Base-by-base conservation (phyloP, 2,329 filamentous ascomycete species). In the Mariannaea sp. region DNA sequence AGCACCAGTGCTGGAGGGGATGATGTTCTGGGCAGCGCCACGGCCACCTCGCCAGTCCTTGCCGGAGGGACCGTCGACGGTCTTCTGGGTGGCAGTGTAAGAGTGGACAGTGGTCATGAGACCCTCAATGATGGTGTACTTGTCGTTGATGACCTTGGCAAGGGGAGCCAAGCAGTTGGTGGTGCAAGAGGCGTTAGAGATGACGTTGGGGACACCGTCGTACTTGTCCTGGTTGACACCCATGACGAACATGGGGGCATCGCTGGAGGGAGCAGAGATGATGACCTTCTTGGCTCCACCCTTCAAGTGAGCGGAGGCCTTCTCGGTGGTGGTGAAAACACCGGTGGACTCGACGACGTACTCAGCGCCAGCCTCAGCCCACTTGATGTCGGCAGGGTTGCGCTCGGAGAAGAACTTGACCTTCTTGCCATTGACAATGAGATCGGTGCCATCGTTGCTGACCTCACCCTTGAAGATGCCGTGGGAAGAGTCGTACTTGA, bases 11-110 rank as follows among this genome's bases (percentile, higher is more conserved):
- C 90, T 96, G 83, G 87, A 91, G 79, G 94, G 94, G 74, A 99
- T 97, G 85, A 97, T 97, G 89, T 99, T 97, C 85, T 96, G 90
- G 73, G 94, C 94, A 80, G 94, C 94, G 70, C 90, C 92, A 82
- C 94, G 94, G 78, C 94, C 94, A 86, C 94, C 94, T 81, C 93
- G 89, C 93, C 93, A 99, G 84, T 97, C 94, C 90, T 99, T 99
- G 78, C 81, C 83, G 65, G 94, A 97, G 73, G 94, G 94, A 75
- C 92, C 94, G 73, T 99, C 94, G 71, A 97, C 94, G 71, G 92
- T 96, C 90, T 97, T 97, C 85, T 97, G 94, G 77, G 94, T 97
- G 72, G 94, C 94, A 70, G 94, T 97, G 89, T 97, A 97, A 71
- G 94, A 97, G 89, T 99, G 94, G 77, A 97, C 86, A 68, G 94